A percentile compares a stretch with the other conserved stretches of the same genome.
Evolutionary conservation across 306 rosid genomes (phyloP).

Genomic region (Dryas octopetala): DNA sequence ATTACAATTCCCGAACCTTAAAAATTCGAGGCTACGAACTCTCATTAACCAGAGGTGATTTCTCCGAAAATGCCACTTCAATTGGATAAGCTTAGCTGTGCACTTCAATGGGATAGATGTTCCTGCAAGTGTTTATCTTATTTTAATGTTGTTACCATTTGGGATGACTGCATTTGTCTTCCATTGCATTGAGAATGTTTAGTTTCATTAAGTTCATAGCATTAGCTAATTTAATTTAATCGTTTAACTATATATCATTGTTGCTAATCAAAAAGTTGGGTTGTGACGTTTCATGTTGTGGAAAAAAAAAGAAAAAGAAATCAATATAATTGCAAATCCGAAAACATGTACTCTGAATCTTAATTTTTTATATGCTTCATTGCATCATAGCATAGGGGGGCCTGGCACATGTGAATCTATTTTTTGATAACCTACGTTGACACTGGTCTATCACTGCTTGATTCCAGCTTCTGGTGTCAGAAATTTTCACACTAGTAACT

Average conservation of each 20-base stretch:
- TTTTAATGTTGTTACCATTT: neutral
- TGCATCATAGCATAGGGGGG: neutral
- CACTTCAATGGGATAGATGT: constrained; percentile 15
- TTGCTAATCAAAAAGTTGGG: neutral
- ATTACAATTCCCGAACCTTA: constrained; percentile 92
- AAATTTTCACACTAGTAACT: neutral
- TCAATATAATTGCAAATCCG: neutral
- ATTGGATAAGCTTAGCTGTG: neutral
- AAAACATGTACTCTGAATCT: neutral
- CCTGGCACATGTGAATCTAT: constrained; percentile 1
- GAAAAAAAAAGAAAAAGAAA: neutral
- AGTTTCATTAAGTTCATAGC: neutral
- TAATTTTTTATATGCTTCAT: neutral
- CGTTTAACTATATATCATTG: neutral
- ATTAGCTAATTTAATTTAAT: neutral
- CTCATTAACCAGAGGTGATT: constrained; percentile 92
- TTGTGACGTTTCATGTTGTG: neutral
- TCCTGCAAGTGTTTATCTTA: constrained; percentile 3
- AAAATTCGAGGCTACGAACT: constrained; percentile 90
- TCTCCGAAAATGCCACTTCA: neutral
- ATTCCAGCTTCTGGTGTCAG: neutral
- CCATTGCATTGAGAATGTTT: neutral
- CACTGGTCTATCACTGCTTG: constrained; percentile 5
- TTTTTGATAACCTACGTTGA: constrained; percentile 4
- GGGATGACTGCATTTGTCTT: constrained; percentile 13